Conservation (phyloP, 2,329 filamentous ascomycete genomes). For the Colletotrichum endophyticum region DNA sequence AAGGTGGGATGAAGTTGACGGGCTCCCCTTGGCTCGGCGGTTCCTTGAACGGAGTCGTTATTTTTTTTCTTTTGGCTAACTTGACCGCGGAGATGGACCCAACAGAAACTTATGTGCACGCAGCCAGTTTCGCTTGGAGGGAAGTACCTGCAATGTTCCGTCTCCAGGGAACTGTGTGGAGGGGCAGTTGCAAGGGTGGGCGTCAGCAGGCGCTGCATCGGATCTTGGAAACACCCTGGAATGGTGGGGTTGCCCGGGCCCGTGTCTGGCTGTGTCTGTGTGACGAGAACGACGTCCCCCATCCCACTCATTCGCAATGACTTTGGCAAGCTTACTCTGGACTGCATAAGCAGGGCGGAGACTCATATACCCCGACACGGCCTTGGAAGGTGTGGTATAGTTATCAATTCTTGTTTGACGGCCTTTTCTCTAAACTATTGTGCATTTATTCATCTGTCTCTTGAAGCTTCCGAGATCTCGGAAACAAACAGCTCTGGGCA, state of each 20-base stretch:
- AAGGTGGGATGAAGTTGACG: constrained; percentile 16
- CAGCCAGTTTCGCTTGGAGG: neutral
- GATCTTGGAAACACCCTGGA: constrained; percentile 20
- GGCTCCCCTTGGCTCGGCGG: neutral
- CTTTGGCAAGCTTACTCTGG: neutral
- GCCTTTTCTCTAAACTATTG: neutral
- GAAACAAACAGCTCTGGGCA: neutral
- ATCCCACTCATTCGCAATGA: neutral
- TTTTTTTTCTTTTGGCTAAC: neutral
- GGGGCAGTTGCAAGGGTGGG: neutral
- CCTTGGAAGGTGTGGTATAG: neutral
- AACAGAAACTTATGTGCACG: neutral
- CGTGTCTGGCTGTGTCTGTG: neutral
- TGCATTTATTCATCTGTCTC: neutral
- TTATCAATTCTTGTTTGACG: neutral
- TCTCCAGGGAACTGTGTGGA: neutral
- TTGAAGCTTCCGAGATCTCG: neutral
- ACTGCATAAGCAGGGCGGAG: neutral
- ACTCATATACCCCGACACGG: neutral
- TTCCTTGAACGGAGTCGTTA: neutral
- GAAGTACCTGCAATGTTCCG: neutral
- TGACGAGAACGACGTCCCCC: neutral
- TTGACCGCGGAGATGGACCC: neutral
- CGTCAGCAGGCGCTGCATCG: constrained; percentile 13
- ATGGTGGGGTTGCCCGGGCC: constrained; percentile 13